phyloP scores from a whole-genome alignment of 106 monocot genomes.

The Dactylorhiza incarnata region DNA sequence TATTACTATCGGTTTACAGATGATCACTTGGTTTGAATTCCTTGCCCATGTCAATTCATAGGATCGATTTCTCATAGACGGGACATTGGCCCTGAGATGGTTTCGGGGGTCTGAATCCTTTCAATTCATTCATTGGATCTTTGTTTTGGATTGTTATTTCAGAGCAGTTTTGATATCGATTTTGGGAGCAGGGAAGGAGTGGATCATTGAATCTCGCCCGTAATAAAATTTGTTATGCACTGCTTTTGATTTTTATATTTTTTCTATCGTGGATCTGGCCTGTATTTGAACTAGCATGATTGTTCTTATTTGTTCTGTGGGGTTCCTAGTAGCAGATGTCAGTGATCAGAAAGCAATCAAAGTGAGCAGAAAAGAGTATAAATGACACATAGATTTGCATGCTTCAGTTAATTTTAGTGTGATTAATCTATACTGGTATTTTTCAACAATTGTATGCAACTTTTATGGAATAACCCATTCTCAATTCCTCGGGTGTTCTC shows the following conservation, averaged over 20 bases:
- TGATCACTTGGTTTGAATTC: not conserved
- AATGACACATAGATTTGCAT: too few relatives aligned
- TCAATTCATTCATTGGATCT: not conserved
- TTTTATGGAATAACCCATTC: too few relatives aligned
- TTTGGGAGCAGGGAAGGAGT: not conserved
- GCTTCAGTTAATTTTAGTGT: too few relatives aligned
- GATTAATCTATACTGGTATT: too few relatives aligned
- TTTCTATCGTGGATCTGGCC: not conserved
- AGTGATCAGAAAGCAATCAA: not conserved
- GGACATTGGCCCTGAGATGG: not conserved
- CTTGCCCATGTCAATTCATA: not conserved
- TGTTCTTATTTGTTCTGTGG: not conserved
- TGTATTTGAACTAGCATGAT: not conserved
- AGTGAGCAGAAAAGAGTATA: too few relatives aligned
- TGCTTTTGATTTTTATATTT: not conserved
- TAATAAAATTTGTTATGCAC: not conserved
- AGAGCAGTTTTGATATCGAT: not conserved
- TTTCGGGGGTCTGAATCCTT: not conserved
- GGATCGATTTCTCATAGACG: not conserved
- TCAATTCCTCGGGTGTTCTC: too few relatives aligned
- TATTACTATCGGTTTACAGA: not conserved
- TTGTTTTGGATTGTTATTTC: not conserved
- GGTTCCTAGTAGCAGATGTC: not conserved
- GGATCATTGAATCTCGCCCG: not conserved
- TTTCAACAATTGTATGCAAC: too few relatives aligned